A percentile compares a stretch with the other conserved stretches of the same genome.
Evolutionary conservation across 208 protist species (phyloP).

Genomic region (Leishmania tropica): DNA sequence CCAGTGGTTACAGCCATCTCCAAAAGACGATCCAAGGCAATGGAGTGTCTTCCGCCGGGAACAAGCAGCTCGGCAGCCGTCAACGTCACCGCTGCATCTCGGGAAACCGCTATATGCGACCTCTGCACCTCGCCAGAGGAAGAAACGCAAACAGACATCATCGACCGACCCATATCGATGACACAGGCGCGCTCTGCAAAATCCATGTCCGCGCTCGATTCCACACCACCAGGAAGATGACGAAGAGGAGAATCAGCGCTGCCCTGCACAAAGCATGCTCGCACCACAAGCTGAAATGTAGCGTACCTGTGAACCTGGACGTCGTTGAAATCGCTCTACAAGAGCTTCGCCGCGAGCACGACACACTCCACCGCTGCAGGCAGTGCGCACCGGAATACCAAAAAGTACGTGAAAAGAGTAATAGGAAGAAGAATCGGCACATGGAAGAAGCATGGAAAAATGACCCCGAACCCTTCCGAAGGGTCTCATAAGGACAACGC

Average conservation of each 20-base stretch:
- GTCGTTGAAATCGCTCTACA: background rate
- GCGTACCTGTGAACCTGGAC: background rate
- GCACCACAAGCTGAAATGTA: background rate
- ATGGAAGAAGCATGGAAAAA: too few species aligned
- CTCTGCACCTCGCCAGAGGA: background rate
- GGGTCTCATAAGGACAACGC: too few species aligned
- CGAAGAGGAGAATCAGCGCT: background rate
- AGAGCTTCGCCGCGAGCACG: background rate
- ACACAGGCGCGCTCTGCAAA: background rate
- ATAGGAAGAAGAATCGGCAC: too few species aligned
- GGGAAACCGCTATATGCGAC: background rate
- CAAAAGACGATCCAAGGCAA: conserved; percentile 6
- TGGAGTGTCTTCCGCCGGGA: background rate
- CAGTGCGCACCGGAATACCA: too few species aligned
- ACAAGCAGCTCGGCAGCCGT: background rate
- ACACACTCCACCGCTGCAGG: too few species aligned
- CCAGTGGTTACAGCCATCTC: background rate
- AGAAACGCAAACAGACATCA: background rate
- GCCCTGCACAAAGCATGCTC: too few species aligned
- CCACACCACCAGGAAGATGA: too few species aligned
- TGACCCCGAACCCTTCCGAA: too few species aligned
- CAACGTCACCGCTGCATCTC: background rate
- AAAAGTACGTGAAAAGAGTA: too few species aligned
- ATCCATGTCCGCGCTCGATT: background rate
- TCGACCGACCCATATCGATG: background rate